phyloP scores from a whole-genome alignment of 2,329 filamentous ascomycete genomes.

The Canariomyces notabilis region DNA sequence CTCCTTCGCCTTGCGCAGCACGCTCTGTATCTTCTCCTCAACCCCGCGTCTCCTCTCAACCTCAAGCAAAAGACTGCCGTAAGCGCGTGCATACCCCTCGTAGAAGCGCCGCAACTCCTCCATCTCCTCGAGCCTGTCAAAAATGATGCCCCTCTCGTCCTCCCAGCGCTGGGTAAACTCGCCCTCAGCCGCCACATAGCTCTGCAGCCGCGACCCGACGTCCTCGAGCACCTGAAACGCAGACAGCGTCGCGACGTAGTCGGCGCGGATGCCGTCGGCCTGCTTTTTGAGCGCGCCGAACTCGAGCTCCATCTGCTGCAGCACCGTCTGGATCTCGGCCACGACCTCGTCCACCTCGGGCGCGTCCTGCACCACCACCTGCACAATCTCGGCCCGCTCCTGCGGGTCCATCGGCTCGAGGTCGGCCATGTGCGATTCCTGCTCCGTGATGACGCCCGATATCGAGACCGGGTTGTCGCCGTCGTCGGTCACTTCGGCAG shows the following conservation, averaged over 20 bases:
- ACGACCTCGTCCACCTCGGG: constrained; percentile 62
- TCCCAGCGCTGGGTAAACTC: constrained; percentile 66
- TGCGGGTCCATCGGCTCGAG: constrained; percentile 68
- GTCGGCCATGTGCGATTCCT: constrained; percentile 45
- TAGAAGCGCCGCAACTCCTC: constrained; percentile 76
- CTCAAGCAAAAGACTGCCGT: constrained; percentile 79
- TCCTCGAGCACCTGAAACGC: constrained; percentile 64
- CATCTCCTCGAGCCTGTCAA: constrained; percentile 67
- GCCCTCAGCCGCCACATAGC: constrained; percentile 59
- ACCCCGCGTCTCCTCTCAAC: constrained; percentile 68
- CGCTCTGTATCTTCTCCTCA: constrained; percentile 66
- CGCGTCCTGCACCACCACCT: constrained; percentile 69
- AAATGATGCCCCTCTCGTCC: constrained; percentile 66
- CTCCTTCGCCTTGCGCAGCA: constrained; percentile 72
- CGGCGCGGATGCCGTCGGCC: constrained; percentile 50
- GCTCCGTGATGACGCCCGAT: constrained; percentile 59
- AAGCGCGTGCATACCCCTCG: constrained; percentile 77
- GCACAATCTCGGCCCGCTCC: constrained; percentile 77
- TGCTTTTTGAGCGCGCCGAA: constrained; percentile 60
- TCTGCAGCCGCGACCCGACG: constrained; percentile 60
- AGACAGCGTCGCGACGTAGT: constrained; percentile 53
- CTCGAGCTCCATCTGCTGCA: constrained; percentile 70
- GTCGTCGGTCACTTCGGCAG: constrained; percentile 52
- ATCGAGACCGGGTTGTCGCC: constrained; percentile 50
- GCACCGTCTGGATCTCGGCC: constrained; percentile 66